These are phyloP conservation scores for Sporothrix variecibatus DNA, from an alignment of 2,329 filamentous ascomycete species.

Conservation along the genomic window DNA sequence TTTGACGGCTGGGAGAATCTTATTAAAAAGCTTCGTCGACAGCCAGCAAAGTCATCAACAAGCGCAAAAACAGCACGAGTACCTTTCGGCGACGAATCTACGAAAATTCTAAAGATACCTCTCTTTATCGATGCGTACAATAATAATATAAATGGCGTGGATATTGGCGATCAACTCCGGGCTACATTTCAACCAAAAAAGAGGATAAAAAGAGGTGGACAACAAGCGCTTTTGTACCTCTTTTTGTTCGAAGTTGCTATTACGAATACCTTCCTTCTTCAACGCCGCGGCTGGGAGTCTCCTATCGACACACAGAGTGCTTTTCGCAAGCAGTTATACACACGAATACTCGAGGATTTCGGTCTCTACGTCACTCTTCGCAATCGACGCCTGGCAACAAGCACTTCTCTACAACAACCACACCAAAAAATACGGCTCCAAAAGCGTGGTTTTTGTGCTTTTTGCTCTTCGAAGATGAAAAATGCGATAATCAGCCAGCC, in stretches of 20 bases:
- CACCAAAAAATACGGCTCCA: neutral
- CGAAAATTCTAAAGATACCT: neutral
- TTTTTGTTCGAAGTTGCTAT: neutral
- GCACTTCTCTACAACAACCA: no score
- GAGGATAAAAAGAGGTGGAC: neutral
- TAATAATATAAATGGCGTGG: neutral
- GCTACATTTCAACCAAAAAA: neutral
- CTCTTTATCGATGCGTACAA: neutral
- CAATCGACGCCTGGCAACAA: no score
- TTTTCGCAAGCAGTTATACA: neutral
- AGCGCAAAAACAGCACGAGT: neutral
- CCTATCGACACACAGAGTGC: neutral
- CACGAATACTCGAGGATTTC: neutral
- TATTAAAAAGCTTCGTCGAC: neutral
- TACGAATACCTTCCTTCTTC: neutral
- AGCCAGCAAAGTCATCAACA: neutral
- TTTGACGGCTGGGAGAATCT: neutral
- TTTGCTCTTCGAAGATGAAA: neutral
- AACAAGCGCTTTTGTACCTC: neutral
- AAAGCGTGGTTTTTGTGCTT: neutral
- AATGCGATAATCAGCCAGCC: neutral
- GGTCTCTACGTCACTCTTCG: no score
- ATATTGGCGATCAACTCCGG: neutral
- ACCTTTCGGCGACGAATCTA: neutral
- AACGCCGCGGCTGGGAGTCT: neutral